Evolutionary conservation across 306 rosid genomes (phyloP).

Genomic region (Albizia julibrissin): DNA sequence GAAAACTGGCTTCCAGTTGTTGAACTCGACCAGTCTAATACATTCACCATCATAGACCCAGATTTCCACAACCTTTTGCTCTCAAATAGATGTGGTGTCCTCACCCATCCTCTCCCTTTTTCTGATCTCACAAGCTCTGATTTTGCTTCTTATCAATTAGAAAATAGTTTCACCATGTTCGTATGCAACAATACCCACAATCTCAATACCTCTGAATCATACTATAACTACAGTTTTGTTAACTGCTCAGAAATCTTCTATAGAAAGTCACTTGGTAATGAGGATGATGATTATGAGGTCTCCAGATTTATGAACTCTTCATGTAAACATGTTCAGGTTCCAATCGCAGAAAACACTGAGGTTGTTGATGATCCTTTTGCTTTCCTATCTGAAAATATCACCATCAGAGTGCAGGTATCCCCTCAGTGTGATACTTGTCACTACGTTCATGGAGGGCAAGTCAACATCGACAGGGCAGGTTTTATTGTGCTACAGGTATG

Average conservation of each 20-base stretch:
- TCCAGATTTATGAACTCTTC: too few species aligned
- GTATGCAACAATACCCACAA: constrained; percentile 16
- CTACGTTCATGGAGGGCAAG: constrained; percentile 25
- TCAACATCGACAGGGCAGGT: background rate
- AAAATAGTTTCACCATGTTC: background rate
- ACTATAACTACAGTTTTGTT: background rate
- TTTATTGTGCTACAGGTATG: constrained; percentile 32
- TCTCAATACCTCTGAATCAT: background rate
- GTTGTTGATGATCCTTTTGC: background rate
- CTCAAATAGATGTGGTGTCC: background rate
- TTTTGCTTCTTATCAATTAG: background rate
- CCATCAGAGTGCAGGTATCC: constrained; percentile 2
- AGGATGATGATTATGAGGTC: background rate
- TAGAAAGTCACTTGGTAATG: background rate
- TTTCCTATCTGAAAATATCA: background rate
- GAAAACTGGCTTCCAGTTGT: background rate
- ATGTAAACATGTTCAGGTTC: constrained; percentile 36
- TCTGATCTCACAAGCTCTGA: background rate
- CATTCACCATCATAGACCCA: background rate
- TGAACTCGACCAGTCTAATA: background rate
- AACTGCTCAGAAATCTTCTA: background rate
- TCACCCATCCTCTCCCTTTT: background rate
- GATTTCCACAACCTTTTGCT: background rate
- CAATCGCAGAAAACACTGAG: background rate
- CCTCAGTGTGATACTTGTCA: constrained; percentile 31